Conservation (phyloP, 2,329 filamentous ascomycete species). For the Emergomyces orientalis region DNA sequence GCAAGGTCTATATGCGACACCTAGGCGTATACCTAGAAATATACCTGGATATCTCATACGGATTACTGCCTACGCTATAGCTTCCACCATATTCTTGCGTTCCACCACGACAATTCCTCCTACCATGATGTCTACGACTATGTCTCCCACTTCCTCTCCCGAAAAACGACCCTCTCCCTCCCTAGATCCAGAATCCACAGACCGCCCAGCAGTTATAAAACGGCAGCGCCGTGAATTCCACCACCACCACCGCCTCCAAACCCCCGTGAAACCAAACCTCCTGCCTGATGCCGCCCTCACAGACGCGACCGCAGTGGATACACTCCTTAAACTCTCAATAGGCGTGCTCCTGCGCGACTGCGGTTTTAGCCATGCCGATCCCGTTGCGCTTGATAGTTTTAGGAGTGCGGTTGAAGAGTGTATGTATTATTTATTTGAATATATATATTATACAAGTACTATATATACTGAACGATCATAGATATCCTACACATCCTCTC, state of each 20-base stretch:
- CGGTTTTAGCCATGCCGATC: conserved; percentile 48
- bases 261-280: conserved; percentile 22
- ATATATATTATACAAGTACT: too few species aligned
- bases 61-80: neutral
- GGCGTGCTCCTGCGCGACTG: conserved; percentile 42
- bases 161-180: conserved; percentile 29
- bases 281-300: conserved; percentile 35
- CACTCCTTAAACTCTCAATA: conserved; percentile 48
- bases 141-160: conserved; percentile 9
- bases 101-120: neutral
- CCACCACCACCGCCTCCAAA: conserved; percentile 35
- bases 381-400: conserved; percentile 49
- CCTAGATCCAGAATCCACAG: conserved; percentile 13
- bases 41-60: neutral
- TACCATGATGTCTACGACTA: conserved; percentile 11
- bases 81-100: conserved; percentile 3
- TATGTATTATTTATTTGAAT: conserved; percentile 30
- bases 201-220: conserved; percentile 21
- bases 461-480: conserved; percentile 24
- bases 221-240: conserved; percentile 33
- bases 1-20: too few species aligned
- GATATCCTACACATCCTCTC: conserved; percentile 48
- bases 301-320: conserved; percentile 46
- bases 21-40: too few species aligned
- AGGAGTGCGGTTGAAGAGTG: conserved; percentile 49